Conservation (phyloP, 305 asterid genomes). For the Solanum aculeatissimum region DNA sequence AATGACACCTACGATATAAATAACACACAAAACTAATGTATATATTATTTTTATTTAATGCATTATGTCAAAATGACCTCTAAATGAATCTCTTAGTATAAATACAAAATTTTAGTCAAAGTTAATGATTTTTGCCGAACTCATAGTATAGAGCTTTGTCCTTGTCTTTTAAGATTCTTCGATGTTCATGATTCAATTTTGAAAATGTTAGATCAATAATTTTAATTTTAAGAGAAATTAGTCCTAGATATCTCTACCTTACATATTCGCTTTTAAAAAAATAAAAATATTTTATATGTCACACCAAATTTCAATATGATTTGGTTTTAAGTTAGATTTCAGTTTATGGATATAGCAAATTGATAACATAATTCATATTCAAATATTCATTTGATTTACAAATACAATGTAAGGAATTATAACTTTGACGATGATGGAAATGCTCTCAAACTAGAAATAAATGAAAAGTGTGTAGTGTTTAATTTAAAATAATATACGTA, state of each 20-base stretch:
- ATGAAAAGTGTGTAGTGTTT: background rate
- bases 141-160: background rate
- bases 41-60: background rate
- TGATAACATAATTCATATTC: background rate
- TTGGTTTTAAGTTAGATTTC: no score
- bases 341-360: no score
- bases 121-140: background rate
- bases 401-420: background rate
- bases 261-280: background rate
- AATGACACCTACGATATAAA: no score
- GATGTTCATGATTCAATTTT: background rate
- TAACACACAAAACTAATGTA: background rate
- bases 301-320: background rate
- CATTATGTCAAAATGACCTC: background rate
- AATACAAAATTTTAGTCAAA: background rate
- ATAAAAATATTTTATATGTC: background rate
- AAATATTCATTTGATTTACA: background rate
- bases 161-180: background rate
- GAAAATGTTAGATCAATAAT: background rate
- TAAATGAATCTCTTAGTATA: background rate
- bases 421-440: background rate
- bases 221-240: background rate
- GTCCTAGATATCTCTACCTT: background rate
- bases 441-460: background rate
- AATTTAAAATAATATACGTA: background rate